phyloP scores from a whole-genome alignment of 768 basidiomycete species.

The Boletus reticuloceps region DNA sequence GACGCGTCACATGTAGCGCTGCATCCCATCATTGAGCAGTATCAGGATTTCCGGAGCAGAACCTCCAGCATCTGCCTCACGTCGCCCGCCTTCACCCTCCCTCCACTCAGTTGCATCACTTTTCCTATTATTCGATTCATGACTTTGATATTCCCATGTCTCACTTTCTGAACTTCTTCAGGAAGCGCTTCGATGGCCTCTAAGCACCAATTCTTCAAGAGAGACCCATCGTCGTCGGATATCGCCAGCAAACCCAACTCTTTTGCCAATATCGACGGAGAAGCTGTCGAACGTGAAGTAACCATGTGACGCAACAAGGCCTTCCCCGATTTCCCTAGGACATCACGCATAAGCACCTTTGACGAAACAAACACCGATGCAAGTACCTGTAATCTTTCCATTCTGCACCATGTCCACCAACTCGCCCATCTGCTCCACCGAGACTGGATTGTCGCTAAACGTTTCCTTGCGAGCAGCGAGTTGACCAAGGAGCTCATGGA shows the following conservation, averaged over 20 bases:
- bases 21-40: too few species aligned
- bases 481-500: constrained; percentile 83
- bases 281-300: constrained; percentile 36
- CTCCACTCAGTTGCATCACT: constrained; percentile 79
- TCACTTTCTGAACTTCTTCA: constrained; percentile 60
- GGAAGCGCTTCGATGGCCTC: constrained; percentile 67
- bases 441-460: constrained; percentile 58
- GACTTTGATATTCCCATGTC: constrained; percentile 66
- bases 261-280: constrained; percentile 43
- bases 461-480: constrained; percentile 57
- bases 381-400: constrained; percentile 65
- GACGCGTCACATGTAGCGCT: not conserved
- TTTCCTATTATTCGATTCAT: constrained; percentile 52
- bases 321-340: constrained; percentile 77
- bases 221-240: constrained; percentile 28
- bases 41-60: constrained; percentile 32
- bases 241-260: constrained; percentile 48
- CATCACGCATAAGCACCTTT: not conserved
- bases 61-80: constrained; percentile 51
- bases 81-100: constrained; percentile 70
- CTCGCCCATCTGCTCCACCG: constrained; percentile 64
- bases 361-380: not conserved
- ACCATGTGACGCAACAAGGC: constrained; percentile 72
- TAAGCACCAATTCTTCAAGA: constrained; percentile 55
- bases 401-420: constrained; percentile 73